Evolutionary conservation across 805 yeast species (phyloP).

Genomic region (Teunomyces aglyptinius): DNA sequence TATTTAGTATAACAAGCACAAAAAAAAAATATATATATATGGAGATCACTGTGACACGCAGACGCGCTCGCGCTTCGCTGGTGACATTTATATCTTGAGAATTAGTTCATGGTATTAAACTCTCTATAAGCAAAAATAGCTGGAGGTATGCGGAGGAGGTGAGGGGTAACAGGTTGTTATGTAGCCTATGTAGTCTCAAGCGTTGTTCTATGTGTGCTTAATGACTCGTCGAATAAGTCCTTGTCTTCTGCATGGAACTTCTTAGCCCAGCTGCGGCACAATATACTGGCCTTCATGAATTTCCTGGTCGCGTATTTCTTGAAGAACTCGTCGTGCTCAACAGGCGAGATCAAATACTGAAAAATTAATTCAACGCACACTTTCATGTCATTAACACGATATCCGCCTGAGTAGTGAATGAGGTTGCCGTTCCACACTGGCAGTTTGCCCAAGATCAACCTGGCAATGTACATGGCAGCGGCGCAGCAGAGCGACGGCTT

Average conservation of each 20-base stretch:
- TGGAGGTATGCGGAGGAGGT: background rate
- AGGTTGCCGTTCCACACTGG: conserved; percentile 83
- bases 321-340: conserved; percentile 88
- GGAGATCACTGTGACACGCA: background rate
- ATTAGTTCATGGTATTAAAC: background rate
- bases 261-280: conserved; percentile 83
- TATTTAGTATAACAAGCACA: background rate
- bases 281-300: conserved; percentile 79
- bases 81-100: background rate
- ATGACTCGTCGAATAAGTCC: conserved; percentile 30
- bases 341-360: conserved; percentile 75
- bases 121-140: conserved; percentile 2
- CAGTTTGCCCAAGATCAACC: conserved; percentile 64
- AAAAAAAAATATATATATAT: background rate
- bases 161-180: background rate
- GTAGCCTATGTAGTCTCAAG: conserved; percentile 10
- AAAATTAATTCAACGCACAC: conserved; percentile 73
- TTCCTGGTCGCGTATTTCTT: conserved; percentile 88
- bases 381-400: conserved; percentile 66
- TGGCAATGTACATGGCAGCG: conserved; percentile 79
- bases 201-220: conserved; percentile 19
- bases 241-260: conserved; percentile 49
- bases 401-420: conserved; percentile 90
- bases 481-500: conserved; percentile 83
- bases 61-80: background rate